Evolutionary conservation across 345 rosid species (phyloP).

Genomic region (Lagerstroemia speciosa): DNA sequence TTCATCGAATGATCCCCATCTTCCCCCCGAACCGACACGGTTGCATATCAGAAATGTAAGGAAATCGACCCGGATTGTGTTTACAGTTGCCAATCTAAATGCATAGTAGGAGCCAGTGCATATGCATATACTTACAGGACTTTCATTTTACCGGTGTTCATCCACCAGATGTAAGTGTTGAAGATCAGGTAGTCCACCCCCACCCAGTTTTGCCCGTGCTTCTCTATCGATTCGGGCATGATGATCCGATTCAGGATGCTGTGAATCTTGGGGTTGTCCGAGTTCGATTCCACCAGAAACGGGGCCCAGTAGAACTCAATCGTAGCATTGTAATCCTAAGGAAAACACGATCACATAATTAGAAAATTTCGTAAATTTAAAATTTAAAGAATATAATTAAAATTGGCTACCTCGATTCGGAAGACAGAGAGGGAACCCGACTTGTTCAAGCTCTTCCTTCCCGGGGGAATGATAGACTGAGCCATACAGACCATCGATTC

Average conservation of each 20-base stretch:
- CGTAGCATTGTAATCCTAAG: conserved; percentile 78
- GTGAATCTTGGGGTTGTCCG: conserved; percentile 72
- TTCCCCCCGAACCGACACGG: neutral
- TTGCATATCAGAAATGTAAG: neutral
- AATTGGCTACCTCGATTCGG: conserved; percentile 49
- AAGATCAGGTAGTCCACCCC: conserved; percentile 74
- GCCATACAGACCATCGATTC: conserved; percentile 94
- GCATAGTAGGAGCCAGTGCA: neutral
- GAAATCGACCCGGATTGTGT: neutral
- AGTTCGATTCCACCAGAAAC: conserved; percentile 82
- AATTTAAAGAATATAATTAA: too few species aligned
- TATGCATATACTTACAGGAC: conserved; percentile 28
- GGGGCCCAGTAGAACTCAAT: conserved; percentile 99
- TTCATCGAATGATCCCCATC: conserved; percentile 51
- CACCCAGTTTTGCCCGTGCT: conserved; percentile 72
- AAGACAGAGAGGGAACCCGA: conserved; percentile 62
- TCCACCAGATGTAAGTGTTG: conserved; percentile 96
- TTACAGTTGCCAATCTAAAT: neutral
- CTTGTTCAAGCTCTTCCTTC: conserved; percentile 56
- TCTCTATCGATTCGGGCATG: conserved; percentile 72
- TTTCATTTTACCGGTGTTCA: conserved; percentile 80
- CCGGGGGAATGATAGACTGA: conserved; percentile 61
- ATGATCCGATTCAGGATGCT: conserved; percentile 66
- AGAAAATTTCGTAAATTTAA: too few species aligned
- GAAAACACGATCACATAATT: neutral